These are phyloP conservation scores for Colletotrichum magnum DNA, from an alignment of 2,329 filamentous ascomycete genomes.

Conservation along the genomic window DNA sequence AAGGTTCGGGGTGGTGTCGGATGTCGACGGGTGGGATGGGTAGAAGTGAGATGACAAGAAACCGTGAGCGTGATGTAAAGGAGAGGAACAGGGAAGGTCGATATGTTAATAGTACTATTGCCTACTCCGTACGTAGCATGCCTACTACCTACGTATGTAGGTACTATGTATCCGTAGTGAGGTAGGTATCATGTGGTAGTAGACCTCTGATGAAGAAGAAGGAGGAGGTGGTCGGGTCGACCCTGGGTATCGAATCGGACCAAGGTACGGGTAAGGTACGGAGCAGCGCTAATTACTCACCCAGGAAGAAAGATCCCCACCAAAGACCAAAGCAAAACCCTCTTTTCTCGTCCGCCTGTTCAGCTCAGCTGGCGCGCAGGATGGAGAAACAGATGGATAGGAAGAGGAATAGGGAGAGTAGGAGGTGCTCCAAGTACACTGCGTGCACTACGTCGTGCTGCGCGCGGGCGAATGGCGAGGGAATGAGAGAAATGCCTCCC, in stretches of 20 bases:
- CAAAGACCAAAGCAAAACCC: slow-evolving; percentile 9
- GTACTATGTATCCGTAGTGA: too few species aligned
- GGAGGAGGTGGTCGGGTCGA: slow-evolving; percentile 20
- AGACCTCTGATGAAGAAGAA: slow-evolving; percentile 31
- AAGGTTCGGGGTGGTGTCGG: slow-evolving; percentile 33
- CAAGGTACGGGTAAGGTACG: slow-evolving; percentile 22
- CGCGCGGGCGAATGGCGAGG: slow-evolving; percentile 27
- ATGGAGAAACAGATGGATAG: not conserved
- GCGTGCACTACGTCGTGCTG: not conserved
- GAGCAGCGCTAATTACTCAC: slow-evolving; percentile 1
- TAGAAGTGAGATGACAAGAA: slow-evolving; percentile 41
- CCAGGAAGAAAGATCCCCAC: not conserved
- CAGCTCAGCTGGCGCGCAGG: slow-evolving; percentile 20
- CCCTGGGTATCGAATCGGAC: slow-evolving; percentile 26
- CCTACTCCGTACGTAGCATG: too few species aligned
- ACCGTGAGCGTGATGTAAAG: slow-evolving; percentile 33
- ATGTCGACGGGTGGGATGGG: slow-evolving; percentile 36
- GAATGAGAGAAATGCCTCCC: slow-evolving; percentile 25
- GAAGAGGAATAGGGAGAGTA: too few species aligned
- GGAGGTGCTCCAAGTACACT: too few species aligned
- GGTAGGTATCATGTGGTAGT: slow-evolving; percentile 34
- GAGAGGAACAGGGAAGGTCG: slow-evolving; percentile 6
- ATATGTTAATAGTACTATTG: slow-evolving; percentile 11
- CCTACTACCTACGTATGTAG: too few species aligned
- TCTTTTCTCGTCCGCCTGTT: slow-evolving; percentile 3